Percentiles rank a stretch among this genome's conserved stretches.
phyloP scores from a whole-genome alignment of 768 basidiomycete species.

The Sarcodon aspratus region DNA sequence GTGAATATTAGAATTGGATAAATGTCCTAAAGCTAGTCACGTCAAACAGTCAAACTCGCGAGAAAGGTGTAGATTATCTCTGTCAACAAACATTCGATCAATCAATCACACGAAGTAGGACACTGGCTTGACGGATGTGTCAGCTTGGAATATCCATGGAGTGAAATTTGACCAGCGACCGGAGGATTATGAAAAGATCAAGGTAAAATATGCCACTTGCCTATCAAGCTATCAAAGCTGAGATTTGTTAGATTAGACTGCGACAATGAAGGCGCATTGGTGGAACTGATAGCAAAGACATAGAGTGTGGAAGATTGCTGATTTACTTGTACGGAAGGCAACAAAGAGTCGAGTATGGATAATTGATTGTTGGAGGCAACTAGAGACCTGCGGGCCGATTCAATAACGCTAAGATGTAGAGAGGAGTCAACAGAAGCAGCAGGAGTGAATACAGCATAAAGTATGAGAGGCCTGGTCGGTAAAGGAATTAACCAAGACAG shows the following conservation, averaged over 20 bases:
- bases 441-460: constrained; percentile 33
- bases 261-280: constrained; percentile 18
- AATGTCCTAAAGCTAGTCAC: too few relatives aligned
- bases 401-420: constrained; percentile 31
- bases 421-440: constrained; percentile 9
- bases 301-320: constrained; percentile 36
- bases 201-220: constrained; percentile 26
- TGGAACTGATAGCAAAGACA: constrained; percentile 41
- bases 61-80: too few relatives aligned
- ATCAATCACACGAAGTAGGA: too few relatives aligned
- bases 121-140: too few relatives aligned
- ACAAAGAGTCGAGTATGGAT: constrained; percentile 34
- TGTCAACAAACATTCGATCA: too few relatives aligned
- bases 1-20: too few relatives aligned
- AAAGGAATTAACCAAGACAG: constrained; percentile 37
- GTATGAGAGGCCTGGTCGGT: constrained; percentile 30
- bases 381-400: constrained; percentile 41
- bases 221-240: constrained; percentile 35
- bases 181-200: not conserved
- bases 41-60: too few relatives aligned
- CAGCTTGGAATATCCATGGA: too few relatives aligned
- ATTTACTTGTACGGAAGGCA: constrained; percentile 38
- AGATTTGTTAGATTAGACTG: constrained; percentile 24
- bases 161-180: too few relatives aligned
- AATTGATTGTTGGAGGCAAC: constrained; percentile 25